Percentiles rank a stretch among this genome's conserved stretches.
These are phyloP conservation scores for Fusarium ambrosium DNA, from an alignment of 2,329 filamentous ascomycete genomes.

Conservation along the genomic window DNA sequence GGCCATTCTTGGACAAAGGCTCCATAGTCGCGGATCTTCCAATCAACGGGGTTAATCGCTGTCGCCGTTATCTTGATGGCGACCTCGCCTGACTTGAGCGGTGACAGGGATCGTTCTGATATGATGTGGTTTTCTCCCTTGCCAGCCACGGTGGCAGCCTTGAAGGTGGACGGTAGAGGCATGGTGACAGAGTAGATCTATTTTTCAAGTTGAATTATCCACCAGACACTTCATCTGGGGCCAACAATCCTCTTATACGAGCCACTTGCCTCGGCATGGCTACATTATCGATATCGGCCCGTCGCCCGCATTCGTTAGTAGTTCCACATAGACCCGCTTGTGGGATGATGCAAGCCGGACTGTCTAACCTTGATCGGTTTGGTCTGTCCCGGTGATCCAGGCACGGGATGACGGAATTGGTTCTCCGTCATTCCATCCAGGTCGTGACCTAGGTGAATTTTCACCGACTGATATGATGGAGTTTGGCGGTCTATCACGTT, in stretches of 20 bases:
- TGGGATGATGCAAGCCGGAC: not conserved
- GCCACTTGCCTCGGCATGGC: not conserved
- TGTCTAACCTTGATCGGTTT: not conserved
- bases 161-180: slow-evolving; percentile 7
- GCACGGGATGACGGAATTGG: not conserved
- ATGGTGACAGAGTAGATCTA: not conserved
- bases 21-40: slow-evolving; percentile 51
- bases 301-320: not conserved
- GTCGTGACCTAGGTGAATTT: not conserved
- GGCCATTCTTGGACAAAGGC: slow-evolving; percentile 38
- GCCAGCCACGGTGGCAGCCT: not conserved
- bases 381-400: not conserved
- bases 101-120: slow-evolving; percentile 3
- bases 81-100: slow-evolving; percentile 1
- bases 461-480: not conserved
- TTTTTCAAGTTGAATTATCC: not conserved
- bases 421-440: not conserved
- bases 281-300: not conserved
- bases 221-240: not conserved
- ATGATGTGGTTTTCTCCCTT: not conserved
- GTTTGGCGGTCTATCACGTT: not conserved
- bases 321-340: not conserved
- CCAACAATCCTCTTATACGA: not conserved
- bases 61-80: slow-evolving; percentile 35
- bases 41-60: slow-evolving; percentile 54